phyloP scores from a whole-genome alignment of 305 asterid species.

The Andrographis paniculata region DNA sequence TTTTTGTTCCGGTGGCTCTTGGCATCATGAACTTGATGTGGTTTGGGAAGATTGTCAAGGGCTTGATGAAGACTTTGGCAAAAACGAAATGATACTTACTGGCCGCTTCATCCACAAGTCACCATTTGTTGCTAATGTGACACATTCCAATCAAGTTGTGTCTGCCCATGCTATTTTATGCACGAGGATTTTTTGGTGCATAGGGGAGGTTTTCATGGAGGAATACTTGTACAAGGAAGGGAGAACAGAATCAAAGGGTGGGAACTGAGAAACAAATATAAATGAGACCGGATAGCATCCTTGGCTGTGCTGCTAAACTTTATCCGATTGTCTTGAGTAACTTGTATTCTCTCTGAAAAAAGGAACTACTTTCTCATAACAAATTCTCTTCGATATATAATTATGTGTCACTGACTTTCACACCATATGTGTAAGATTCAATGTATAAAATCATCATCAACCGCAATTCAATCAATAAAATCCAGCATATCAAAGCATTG shows the following conservation, averaged over 20 bases:
- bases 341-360: no score
- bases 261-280: no score
- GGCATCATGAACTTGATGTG: slow-evolving; percentile 78
- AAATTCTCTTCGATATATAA: no score
- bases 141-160: background rate
- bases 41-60: slow-evolving; percentile 83
- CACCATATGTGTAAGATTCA: background rate
- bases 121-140: background rate
- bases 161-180: background rate
- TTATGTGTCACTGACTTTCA: background rate
- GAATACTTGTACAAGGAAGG: no score
- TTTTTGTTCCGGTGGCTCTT: slow-evolving; percentile 55
- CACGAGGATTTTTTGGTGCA: background rate
- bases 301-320: no score
- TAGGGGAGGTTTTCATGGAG: background rate
- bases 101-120: background rate
- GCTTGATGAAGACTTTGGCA: slow-evolving; percentile 66
- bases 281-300: no score
- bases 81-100: slow-evolving; percentile 34
- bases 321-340: background rate
- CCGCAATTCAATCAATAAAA: background rate
- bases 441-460: background rate
- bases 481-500: slow-evolving; percentile 1
- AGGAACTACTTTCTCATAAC: no score
- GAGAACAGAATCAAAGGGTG: background rate